These are phyloP conservation scores for Aspergillus haitiensis DNA, from an alignment of 495 filamentous ascomycete species.

Conservation along the genomic window DNA sequence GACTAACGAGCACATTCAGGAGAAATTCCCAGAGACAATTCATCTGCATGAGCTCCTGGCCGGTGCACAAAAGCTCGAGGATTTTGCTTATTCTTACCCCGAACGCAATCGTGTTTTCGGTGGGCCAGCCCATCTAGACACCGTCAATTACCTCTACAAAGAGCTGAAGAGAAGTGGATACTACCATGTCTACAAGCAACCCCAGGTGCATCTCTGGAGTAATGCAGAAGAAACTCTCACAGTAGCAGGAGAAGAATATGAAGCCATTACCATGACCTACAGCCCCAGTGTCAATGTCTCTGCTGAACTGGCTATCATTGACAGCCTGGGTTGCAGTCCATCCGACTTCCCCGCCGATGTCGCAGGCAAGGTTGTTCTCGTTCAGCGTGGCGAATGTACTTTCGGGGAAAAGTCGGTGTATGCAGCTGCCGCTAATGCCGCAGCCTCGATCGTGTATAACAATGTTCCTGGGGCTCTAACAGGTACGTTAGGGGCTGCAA, in stretches of 20 bases:
- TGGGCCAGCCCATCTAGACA: constrained; percentile 60
- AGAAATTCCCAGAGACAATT: constrained; percentile 5
- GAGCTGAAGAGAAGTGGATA: constrained; percentile 51
- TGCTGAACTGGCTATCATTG: constrained; percentile 46
- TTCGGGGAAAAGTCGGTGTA: constrained; percentile 61
- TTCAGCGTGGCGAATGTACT: constrained; percentile 60
- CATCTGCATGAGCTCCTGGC: constrained; percentile 34
- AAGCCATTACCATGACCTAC: constrained; percentile 43
- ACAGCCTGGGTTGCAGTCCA: constrained; percentile 57
- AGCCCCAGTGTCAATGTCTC: constrained; percentile 49
- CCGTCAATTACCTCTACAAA: constrained; percentile 60
- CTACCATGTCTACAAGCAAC: constrained; percentile 62
- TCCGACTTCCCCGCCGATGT: constrained; percentile 57
- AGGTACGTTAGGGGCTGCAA: constrained; percentile 56
- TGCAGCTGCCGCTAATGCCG: constrained; percentile 60
- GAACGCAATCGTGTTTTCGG: constrained; percentile 61
- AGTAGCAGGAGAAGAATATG: constrained; percentile 30
- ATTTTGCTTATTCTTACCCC: constrained; percentile 47
- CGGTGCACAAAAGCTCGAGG: constrained; percentile 41
- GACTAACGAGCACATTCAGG: background rate
- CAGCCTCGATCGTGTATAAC: constrained; percentile 64
- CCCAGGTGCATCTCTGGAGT: constrained; percentile 47
- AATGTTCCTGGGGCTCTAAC: constrained; percentile 53
- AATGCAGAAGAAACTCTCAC: constrained; percentile 32
- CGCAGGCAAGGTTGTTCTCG: constrained; percentile 59